phyloP scores from a whole-genome alignment of 768 basidiomycete genomes.

The Calocera cornea region DNA sequence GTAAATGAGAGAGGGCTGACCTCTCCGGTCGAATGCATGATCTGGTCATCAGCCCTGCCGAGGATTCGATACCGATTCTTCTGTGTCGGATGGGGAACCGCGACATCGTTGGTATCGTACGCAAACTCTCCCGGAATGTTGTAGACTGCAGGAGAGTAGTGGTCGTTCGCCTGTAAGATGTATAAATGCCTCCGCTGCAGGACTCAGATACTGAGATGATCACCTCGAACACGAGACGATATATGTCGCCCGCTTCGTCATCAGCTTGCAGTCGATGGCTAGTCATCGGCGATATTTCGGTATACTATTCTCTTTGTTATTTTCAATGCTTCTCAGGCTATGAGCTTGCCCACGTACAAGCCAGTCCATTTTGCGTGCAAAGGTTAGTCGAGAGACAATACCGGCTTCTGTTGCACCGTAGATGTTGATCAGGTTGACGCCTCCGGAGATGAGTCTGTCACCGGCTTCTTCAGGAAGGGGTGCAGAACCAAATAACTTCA shows the following conservation, averaged over 20 bases:
- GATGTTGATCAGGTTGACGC: constrained; percentile 13
- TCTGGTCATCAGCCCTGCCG: constrained; percentile 36
- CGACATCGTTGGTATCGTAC: constrained; percentile 32
- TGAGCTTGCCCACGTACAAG: neutral
- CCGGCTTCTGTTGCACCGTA: constrained; percentile 8
- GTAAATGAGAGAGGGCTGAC: neutral
- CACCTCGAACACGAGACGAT: neutral
- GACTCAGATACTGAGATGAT: too few relatives aligned
- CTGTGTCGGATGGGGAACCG: constrained; percentile 31
- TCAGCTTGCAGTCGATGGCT: neutral
- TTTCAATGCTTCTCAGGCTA: neutral
- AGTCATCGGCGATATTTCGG: neutral
- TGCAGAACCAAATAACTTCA: constrained; percentile 21
- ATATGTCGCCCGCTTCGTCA: neutral
- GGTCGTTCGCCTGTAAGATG: neutral
- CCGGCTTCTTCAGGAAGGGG: constrained; percentile 19
- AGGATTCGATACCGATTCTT: constrained; percentile 27
- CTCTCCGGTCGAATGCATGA: constrained; percentile 27
- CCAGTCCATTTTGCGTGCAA: neutral
- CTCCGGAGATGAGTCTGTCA: constrained; percentile 17
- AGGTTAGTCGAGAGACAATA: neutral
- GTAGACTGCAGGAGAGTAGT: neutral
- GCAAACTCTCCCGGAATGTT: constrained; percentile 10
- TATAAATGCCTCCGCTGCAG: too few relatives aligned
- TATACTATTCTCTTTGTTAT: neutral